These are phyloP conservation scores for Saccharomyces cerevisiae DNA, from an alignment of 805 yeast species.

Conservation along the genomic window DNA sequence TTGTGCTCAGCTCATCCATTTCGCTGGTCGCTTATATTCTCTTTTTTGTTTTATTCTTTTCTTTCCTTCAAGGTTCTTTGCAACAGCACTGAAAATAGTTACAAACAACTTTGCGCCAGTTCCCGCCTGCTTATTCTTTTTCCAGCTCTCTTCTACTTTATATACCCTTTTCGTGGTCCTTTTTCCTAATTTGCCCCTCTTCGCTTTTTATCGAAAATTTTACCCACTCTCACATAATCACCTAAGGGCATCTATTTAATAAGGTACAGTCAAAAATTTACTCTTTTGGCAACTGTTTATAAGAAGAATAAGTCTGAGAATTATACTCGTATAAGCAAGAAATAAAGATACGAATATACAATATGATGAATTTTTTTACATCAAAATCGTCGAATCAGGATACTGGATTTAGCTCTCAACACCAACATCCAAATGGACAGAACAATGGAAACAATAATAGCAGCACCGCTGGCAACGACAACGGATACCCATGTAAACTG, in stretches of 20 bases:
- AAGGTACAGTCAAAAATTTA: not conserved
- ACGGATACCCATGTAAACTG: not conserved
- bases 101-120: not conserved
- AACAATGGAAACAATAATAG: constrained; percentile 9
- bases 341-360: not conserved
- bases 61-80: not conserved
- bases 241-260: not conserved
- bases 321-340: not conserved
- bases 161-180: not conserved
- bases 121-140: not conserved
- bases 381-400: constrained; percentile 11
- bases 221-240: not conserved
- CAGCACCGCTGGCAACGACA: constrained; percentile 6
- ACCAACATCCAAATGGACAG: not conserved
- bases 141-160: not conserved
- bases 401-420: constrained; percentile 3
- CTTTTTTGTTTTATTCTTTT: not conserved
- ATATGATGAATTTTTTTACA: constrained; percentile 27
- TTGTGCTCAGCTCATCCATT: not conserved
- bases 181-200: not conserved
- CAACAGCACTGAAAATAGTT: not conserved
- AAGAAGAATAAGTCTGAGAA: not conserved
- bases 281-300: not conserved
- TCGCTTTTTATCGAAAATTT: not conserved
- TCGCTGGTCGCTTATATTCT: not conserved